Conservation (phyloP, 805 yeast genomes). For the Ogataea salicorniae region DNA sequence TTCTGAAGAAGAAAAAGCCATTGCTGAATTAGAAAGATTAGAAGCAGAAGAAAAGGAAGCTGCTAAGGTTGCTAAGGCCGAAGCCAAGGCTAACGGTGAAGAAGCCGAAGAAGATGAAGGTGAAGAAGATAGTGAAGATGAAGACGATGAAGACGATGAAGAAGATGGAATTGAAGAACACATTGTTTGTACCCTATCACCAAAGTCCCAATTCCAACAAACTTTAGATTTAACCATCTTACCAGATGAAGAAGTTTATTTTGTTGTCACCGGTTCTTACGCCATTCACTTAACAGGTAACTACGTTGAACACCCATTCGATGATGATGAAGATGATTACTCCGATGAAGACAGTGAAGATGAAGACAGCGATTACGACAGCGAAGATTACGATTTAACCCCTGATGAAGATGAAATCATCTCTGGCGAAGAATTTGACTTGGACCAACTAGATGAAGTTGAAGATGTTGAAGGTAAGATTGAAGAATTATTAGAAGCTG, state of each 20-base stretch:
- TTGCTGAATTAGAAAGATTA: conserved; percentile 14
- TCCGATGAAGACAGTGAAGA: conserved; percentile 42
- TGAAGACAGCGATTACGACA: conserved; percentile 44
- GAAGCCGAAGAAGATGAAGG: conserved; percentile 50
- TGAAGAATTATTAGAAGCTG: conserved; percentile 67
- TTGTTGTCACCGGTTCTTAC: conserved; percentile 94
- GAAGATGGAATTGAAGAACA: conserved; percentile 80
- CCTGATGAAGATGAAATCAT: conserved; percentile 70
- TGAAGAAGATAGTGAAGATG: conserved; percentile 47
- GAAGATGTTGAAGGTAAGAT: conserved; percentile 69
- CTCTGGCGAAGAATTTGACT: conserved; percentile 46
- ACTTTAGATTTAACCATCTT: conserved; percentile 82
- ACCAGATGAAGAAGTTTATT: conserved; percentile 91
- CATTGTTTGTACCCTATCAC: conserved; percentile 85
- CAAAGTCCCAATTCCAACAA: conserved; percentile 82
- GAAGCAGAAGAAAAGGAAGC: conserved; percentile 29
- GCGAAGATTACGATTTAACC: conserved; percentile 60
- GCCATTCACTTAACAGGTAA: conserved; percentile 91
- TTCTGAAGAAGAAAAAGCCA: conserved; percentile 32
- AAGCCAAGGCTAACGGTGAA: conserved; percentile 37
- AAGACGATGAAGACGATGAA: conserved; percentile 26
- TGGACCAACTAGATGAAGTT: conserved; percentile 61
- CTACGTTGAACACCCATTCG: conserved; percentile 93
- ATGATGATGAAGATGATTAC: conserved; percentile 53
- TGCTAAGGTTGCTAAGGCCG: conserved; percentile 23